Percentiles rank a stretch among this genome's conserved stretches.
These are phyloP conservation scores for Coemansia sp. DNA, from an alignment of 192 early-diverging fungal species.

Conservation along the genomic window DNA sequence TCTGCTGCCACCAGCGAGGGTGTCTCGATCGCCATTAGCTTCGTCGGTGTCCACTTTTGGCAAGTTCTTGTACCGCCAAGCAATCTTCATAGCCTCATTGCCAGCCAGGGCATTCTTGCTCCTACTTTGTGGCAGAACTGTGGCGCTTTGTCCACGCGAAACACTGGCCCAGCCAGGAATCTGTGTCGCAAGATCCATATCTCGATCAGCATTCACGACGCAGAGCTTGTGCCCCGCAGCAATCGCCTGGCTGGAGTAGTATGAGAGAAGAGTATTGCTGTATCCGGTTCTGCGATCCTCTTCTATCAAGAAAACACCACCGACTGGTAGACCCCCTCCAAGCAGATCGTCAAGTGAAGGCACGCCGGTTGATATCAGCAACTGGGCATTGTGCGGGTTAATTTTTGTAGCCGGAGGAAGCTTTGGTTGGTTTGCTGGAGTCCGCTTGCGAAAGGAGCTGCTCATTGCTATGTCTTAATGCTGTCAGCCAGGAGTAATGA, in stretches of 20 bases:
- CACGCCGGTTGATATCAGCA: constrained; percentile 79
- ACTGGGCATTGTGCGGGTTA: constrained; percentile 75
- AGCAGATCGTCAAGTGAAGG: constrained; percentile 83
- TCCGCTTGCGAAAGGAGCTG: constrained; percentile 59
- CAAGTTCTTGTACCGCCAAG: constrained; percentile 90
- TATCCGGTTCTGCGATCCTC: constrained; percentile 83
- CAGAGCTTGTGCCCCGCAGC: constrained; percentile 70
- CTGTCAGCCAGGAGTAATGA: background rate
- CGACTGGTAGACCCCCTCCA: constrained; percentile 86
- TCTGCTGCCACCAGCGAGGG: background rate
- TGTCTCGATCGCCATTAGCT: background rate
- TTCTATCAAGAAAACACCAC: constrained; percentile 73
- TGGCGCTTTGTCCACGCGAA: background rate
- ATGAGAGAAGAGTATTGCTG: constrained; percentile 72
- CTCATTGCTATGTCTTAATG: constrained; percentile 2
- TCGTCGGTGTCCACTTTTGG: constrained; percentile 46
- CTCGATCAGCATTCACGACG: constrained; percentile 69
- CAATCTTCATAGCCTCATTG: constrained; percentile 80
- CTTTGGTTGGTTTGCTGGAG: constrained; percentile 59
- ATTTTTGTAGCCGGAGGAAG: constrained; percentile 70
- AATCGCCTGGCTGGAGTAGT: constrained; percentile 86
- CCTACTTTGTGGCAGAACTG: background rate
- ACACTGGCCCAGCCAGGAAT: constrained; percentile 50
- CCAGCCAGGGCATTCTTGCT: constrained; percentile 6
- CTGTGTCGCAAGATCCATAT: constrained; percentile 57